Evolutionary conservation across 225 moss, liverwort and hornwort genomes (phyloP).

Genomic region (Sphagnum contortum): DNA sequence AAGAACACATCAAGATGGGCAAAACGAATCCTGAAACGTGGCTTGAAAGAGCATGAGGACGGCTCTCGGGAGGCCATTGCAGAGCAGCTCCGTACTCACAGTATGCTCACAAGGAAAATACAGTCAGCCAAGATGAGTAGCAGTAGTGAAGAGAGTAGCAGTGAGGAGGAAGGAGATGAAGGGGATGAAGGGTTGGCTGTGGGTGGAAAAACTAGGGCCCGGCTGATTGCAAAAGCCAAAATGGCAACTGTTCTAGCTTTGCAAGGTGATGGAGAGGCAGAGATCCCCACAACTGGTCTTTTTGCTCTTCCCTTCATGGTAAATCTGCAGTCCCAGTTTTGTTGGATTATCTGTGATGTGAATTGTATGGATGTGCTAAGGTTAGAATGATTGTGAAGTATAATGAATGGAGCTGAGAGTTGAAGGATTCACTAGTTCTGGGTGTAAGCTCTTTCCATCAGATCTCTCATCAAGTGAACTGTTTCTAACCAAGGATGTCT

Average conservation of each 20-base stretch:
- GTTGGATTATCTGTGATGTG: background rate
- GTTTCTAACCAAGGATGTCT: no score
- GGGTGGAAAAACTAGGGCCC: constrained; percentile 35
- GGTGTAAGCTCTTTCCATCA: no score
- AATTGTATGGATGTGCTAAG: no score
- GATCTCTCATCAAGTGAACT: no score
- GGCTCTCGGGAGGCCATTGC: constrained; percentile 89
- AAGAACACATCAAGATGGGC: constrained; percentile 97
- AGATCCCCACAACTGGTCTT: constrained; percentile 61
- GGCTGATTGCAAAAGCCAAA: constrained; percentile 75
- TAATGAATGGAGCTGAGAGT: no score
- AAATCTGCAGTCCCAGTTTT: constrained; percentile 5
- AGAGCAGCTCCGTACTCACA: constrained; percentile 91
- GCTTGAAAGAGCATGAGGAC: constrained; percentile 77
- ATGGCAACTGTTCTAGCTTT: constrained; percentile 72
- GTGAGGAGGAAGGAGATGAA: constrained; percentile 43
- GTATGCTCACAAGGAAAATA: constrained; percentile 80
- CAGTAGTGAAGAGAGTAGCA: constrained; percentile 55
- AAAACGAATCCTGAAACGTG: constrained; percentile 80
- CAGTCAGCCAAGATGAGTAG: constrained; percentile 59
- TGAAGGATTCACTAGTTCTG: no score
- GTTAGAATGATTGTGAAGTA: no score
- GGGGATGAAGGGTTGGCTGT: constrained; percentile 26
- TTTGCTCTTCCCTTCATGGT: constrained; percentile 99
- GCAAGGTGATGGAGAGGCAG: constrained; percentile 68